These are phyloP conservation scores for Paradendryphiella salina DNA, from an alignment of 2,329 filamentous ascomycete genomes.

Conservation along the genomic window DNA sequence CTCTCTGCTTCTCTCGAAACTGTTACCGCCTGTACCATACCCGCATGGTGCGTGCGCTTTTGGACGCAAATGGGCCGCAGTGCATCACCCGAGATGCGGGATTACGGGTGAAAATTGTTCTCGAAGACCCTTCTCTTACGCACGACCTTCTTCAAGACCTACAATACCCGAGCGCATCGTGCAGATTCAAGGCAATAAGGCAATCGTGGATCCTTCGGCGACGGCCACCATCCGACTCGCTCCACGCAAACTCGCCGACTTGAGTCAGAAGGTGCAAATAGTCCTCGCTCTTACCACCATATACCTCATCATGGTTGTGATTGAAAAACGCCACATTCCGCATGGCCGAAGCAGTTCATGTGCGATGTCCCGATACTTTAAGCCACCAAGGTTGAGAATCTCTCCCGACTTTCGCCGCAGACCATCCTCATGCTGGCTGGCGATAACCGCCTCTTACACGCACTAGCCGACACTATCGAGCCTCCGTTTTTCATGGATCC, in stretches of 20 bases:
- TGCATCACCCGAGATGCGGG: slow-evolving; percentile 11
- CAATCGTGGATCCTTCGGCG: slow-evolving; percentile 1
- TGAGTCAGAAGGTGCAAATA: slow-evolving; percentile 7
- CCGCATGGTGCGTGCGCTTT: background rate
- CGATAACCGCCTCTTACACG: slow-evolving; percentile 22
- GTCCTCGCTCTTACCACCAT: slow-evolving; percentile 2
- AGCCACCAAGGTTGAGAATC: slow-evolving; percentile 19
- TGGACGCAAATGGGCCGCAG: background rate
- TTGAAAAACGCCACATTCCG: slow-evolving; percentile 13
- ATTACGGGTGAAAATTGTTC: slow-evolving; percentile 7
- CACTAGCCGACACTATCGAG: slow-evolving; percentile 17
- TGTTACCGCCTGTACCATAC: background rate
- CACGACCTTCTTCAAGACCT: slow-evolving; percentile 6
- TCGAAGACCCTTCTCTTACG: slow-evolving; percentile 9
- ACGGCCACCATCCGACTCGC: background rate
- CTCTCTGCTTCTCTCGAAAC: background rate
- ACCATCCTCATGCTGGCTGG: slow-evolving; percentile 14
- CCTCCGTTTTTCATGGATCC: slow-evolving; percentile 12
- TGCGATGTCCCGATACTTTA: slow-evolving; percentile 14
- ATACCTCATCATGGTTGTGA: slow-evolving; percentile 4
- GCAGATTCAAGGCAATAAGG: slow-evolving; percentile 5
- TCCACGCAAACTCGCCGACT: background rate
- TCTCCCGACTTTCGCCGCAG: slow-evolving; percentile 17
- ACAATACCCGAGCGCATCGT: background rate
- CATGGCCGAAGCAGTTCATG: slow-evolving; percentile 18